Conservation (phyloP, 495 filamentous ascomycete genomes). For the Tuber aestivum region DNA sequence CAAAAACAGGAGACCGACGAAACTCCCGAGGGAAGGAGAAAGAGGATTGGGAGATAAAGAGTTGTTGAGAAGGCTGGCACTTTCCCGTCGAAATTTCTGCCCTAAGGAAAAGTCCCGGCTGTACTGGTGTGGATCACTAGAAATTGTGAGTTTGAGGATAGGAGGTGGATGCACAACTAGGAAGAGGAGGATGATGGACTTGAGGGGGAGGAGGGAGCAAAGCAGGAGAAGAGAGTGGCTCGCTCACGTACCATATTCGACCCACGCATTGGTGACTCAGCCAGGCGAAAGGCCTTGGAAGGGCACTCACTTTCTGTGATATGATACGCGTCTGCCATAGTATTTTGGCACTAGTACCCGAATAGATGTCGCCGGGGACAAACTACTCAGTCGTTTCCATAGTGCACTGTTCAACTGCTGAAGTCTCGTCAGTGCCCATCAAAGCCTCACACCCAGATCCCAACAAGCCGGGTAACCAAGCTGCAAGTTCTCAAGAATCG, state of each 20-base stretch:
- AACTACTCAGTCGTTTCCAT: background rate
- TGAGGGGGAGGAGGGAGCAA: background rate
- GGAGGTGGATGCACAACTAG: background rate
- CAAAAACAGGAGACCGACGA: background rate
- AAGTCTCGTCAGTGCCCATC: background rate
- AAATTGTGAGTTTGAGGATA: background rate
- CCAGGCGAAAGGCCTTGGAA: background rate
- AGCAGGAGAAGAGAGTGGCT: background rate
- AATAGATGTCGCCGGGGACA: background rate
- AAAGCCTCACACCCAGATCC: background rate
- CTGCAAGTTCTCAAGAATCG: background rate
- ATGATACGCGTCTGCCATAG: background rate
- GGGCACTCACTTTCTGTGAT: background rate
- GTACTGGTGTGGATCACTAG: background rate
- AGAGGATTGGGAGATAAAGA: background rate
- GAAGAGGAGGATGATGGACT: background rate
- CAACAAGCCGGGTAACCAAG: background rate
- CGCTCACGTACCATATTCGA: background rate
- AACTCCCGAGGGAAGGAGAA: background rate
- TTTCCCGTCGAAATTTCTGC: background rate
- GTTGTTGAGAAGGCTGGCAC: background rate
- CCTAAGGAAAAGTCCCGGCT: background rate
- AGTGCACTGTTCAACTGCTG: background rate
- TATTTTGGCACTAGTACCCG: background rate
- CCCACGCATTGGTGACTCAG: background rate